phyloP scores from a whole-genome alignment of 495 filamentous ascomycete species.

The Alectoria sarmentosa region DNA sequence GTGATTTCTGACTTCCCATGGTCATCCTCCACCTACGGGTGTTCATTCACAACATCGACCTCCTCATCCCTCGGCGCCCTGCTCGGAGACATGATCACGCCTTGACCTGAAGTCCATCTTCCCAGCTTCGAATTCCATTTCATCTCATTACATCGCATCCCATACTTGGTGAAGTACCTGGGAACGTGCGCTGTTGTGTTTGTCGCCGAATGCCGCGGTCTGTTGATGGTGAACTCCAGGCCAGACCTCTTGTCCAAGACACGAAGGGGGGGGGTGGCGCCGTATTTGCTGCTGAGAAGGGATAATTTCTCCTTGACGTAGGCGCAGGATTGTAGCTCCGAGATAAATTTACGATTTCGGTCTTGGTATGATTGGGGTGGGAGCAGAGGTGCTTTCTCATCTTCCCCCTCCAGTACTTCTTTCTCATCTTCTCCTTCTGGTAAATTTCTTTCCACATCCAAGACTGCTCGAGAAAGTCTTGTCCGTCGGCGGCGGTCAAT shows the following conservation, averaged over 20 bases:
- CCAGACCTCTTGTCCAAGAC: neutral
- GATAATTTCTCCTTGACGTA: neutral
- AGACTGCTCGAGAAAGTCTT: neutral
- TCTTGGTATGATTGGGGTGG: neutral
- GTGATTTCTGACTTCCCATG: neutral
- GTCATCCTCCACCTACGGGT: neutral
- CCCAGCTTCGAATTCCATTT: too few relatives aligned
- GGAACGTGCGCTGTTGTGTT: neutral
- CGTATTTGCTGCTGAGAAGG: neutral
- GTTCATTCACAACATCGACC: neutral
- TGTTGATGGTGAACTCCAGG: neutral
- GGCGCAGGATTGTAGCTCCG: neutral
- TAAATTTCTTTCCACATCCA: neutral
- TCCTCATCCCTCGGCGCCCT: neutral
- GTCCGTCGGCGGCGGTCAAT: neutral
- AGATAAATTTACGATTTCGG: neutral
- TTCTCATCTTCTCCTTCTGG: neutral
- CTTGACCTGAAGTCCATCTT: neutral
- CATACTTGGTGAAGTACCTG: neutral
- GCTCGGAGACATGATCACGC: neutral
- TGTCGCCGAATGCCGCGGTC: neutral
- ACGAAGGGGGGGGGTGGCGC: neutral
- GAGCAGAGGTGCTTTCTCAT: neutral
- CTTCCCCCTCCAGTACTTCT: neutral
- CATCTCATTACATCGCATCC: neutral